Base-by-base conservation (phyloP, 805 yeast species). In the Teunomyces kruisii region DNA sequence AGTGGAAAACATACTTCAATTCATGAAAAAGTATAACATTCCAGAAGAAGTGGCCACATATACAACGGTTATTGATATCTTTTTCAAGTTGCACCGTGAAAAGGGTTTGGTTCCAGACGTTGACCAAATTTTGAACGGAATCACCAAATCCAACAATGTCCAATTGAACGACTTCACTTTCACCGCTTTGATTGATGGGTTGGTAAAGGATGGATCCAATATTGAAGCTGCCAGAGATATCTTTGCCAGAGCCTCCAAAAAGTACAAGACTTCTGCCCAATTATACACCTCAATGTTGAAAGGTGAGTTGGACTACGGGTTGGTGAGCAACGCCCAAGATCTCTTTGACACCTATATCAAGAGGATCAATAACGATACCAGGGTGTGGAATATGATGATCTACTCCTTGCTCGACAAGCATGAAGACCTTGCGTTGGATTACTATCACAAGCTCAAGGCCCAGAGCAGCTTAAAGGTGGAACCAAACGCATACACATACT, bases 11-110 rank as follows among this genome's bases (percentile, higher is more conserved):
- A 61, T 84, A 33, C 65, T 68, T 22, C 47, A 72, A 28, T 66
- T 67, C 46, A 75, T 83, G 79, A 58, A 56, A 32, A 59, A 58
- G 27, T 46, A 65, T 19, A 58, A 65, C 3, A 60, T 83, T 17
- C 55, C 68, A 30, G 84, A 85, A 22, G 87, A 82, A 57, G 70
- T 80, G 38, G 80, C 80, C 13, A 83, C 91, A 2, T 79, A 79
- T 62, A 76, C 90, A 3, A 74, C 78, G 29, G 64, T 83, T 17
- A 70, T 84, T 43, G 82, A 83, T 54, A 62, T 74, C 42, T 68
- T 75, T 50, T 70, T 83, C 64, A 80, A 79, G 56, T 45, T 64
- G 29, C 66, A 72, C 28, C 63, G 63, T 32, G 65, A 64, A n/a
- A 67, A 74, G 29, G 80, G 80, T 8, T 59, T 65, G 46, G 54